Evolutionary conservation across 2,329 filamentous ascomycete genomes (phyloP).

Genomic region (Exophiala sp.): DNA sequence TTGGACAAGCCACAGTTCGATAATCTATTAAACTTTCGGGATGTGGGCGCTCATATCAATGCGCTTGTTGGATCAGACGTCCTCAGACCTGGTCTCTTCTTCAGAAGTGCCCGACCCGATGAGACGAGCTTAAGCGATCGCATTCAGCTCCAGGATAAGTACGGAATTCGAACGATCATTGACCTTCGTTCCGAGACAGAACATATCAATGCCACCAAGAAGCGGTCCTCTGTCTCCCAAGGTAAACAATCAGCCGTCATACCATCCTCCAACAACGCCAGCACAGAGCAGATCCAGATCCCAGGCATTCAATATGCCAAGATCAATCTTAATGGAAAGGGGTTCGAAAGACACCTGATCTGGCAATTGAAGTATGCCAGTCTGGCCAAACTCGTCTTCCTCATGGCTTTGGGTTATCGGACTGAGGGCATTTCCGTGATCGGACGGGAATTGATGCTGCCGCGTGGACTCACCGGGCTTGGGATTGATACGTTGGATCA

Average conservation of each 20-base stretch:
- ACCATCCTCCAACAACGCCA: slow-evolving; percentile 45
- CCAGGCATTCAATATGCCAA: slow-evolving; percentile 57
- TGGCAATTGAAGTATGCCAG: slow-evolving; percentile 58
- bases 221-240: slow-evolving; percentile 45
- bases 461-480: slow-evolving; percentile 64
- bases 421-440: slow-evolving; percentile 65
- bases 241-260: slow-evolving; percentile 38
- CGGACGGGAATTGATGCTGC: slow-evolving; percentile 63
- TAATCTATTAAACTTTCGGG: slow-evolving; percentile 67
- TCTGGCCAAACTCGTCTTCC: slow-evolving; percentile 55
- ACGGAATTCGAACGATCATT: slow-evolving; percentile 65
- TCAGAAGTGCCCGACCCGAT: slow-evolving; percentile 63
- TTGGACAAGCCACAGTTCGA: slow-evolving; percentile 43
- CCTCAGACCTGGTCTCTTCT: slow-evolving; percentile 59
- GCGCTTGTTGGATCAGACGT: slow-evolving; percentile 32
- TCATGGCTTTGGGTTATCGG: slow-evolving; percentile 62
- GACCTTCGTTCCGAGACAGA: slow-evolving; percentile 79
- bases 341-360: slow-evolving; percentile 63
- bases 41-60: slow-evolving; percentile 59
- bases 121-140: slow-evolving; percentile 64
- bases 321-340: slow-evolving; percentile 67
- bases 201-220: slow-evolving; percentile 61
- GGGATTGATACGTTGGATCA: slow-evolving; percentile 63
- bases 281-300: slow-evolving; percentile 56
- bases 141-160: slow-evolving; percentile 51